Evolutionary conservation across 352 stramenopile species (phyloP), one percentile per base, ranked within the genome.

Genomic region (Aphanomyces euteiches): DNA sequence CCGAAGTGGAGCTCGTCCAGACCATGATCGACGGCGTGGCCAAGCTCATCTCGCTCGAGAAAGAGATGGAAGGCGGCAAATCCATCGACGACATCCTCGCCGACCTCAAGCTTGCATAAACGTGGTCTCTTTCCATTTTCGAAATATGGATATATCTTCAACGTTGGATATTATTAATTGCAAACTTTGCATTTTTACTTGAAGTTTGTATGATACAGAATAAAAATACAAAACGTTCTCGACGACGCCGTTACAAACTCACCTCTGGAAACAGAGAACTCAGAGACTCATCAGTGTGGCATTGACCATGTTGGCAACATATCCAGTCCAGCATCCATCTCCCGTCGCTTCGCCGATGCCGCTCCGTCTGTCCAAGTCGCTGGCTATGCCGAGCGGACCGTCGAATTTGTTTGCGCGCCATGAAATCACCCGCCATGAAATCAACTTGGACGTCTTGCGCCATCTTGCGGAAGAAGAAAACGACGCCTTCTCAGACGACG

Each of bases 21-120:
- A 92, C 88, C 38, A 91, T 97, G 76, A 90, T 95, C 74, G 83
- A 93, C 66, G 88, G 89, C 63, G 89, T 96, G 74, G 82, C 89
- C 71, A 57, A 89, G 58, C 80, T 96, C 50, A 95, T 95, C 73
- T 78, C 78, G 39, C 91, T 96, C 81, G 91, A 97, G 78, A 90
- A 96, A 69, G 92, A 92, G 70, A 74, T 92, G 38, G 78, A 85
- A 45, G 81, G 79, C 7, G 83, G 84, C 3, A 83, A 89, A 66
- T 74, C 75, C 1, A 89, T 91, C 64, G 82, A 90, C 74, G 82
- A 47, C 3, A 53, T 66, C 57, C 34, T 66, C 7, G 57, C 57
- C 17, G 57, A 66, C 5, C 57, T 66, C 57, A 66, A 66, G 34
- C 57, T 66, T 6, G 34, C 57, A 13, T 66, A 53, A 66, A n/a